Evolutionary conservation across 225 moss, liverwort and hornwort species (phyloP), one percentile per base, ranked within the genome.

Genomic region (Sphagnum tenellum): DNA sequence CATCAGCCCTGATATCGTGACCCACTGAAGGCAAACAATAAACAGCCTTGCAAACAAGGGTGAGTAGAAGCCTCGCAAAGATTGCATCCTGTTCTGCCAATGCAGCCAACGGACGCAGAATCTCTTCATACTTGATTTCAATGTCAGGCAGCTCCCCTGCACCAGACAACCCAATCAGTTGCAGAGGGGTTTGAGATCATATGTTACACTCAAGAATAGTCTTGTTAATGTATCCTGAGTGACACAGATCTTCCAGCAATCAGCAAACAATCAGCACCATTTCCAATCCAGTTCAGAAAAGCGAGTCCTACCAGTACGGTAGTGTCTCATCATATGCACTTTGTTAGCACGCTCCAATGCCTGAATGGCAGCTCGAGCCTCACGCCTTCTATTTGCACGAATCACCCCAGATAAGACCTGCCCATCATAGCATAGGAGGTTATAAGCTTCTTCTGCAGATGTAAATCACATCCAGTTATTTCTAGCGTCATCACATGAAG

Each of bases 141-240:
- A 95, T 91, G 61, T 95, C 94, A 8, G 94, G 94, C 52, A 95
- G 70, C 69, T 95, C 94, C 69, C 94, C 91, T 95, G 86, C 73
- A 74, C 52, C 67, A 49, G 9, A 9, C 52, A 52, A 52, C 29
- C 29, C 29, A 29, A 29, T 29, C 1, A 29, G 29, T 29, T 29
- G 29, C 29, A 29, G 29, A 29, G 1, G 29, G 29, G 29, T 29
- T 29, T 1, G 29, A 29, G 29, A 29, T 29, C 1, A 1, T 29
- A 29, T 29, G 29, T 29, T 29, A 29, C 29, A 29, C 29, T 29
- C 29, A 29, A 29, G 29, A 29, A 29, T 29, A 29, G 29, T 29
- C 29, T 29, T 29, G 29, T 29, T 29, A 29, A 29, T 29, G 29
- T 29, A 29, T 29, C 29, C 29, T 29, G 29, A 29, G 29, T 29